These are phyloP conservation scores for Chalciporus chontae DNA, from an alignment of 768 basidiomycete genomes.

Conservation along the genomic window DNA sequence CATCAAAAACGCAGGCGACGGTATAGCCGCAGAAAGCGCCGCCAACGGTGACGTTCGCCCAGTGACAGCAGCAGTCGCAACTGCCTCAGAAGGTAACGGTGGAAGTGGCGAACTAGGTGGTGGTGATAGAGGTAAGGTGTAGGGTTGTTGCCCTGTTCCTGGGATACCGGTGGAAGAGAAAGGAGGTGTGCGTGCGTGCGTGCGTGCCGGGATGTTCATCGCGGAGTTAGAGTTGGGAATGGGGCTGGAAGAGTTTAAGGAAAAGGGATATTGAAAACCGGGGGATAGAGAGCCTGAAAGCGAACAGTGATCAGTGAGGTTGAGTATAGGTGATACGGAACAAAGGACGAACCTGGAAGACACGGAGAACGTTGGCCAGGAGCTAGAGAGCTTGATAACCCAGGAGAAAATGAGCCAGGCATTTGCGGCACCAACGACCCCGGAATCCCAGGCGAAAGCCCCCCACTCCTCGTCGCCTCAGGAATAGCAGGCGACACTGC, in stretches of 20 bases:
- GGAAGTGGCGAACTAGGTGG: conserved; percentile 24
- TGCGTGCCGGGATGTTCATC: neutral
- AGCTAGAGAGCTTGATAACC: conserved; percentile 17
- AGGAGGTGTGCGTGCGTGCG: conserved; percentile 6
- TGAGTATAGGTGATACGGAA: conserved; percentile 3
- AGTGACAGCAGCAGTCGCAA: conserved; percentile 14
- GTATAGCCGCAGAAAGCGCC: conserved; percentile 9
- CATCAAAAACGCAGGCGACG: conserved; percentile 3
- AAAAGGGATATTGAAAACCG: conserved; percentile 23
- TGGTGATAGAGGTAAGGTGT: conserved; percentile 18
- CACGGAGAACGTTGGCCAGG: conserved; percentile 22
- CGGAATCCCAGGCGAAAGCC: conserved; percentile 9
- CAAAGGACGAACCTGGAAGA: conserved; percentile 21
- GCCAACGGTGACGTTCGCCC: conserved; percentile 18
- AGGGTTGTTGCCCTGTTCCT: conserved; percentile 1
- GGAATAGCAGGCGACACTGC: no score
- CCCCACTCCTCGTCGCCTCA: neutral
- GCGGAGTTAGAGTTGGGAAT: neutral
- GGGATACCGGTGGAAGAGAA: neutral
- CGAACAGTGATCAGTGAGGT: conserved; percentile 2
- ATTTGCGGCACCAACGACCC: conserved; percentile 7
- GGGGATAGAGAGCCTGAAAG: conserved; percentile 18
- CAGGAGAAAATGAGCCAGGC: conserved; percentile 16
- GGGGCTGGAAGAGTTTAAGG: conserved; percentile 11
- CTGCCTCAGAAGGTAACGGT: conserved; percentile 11